Evolutionary conservation across 2,329 filamentous ascomycete genomes (phyloP).

Genomic region (Talaromyces verruculosus): DNA sequence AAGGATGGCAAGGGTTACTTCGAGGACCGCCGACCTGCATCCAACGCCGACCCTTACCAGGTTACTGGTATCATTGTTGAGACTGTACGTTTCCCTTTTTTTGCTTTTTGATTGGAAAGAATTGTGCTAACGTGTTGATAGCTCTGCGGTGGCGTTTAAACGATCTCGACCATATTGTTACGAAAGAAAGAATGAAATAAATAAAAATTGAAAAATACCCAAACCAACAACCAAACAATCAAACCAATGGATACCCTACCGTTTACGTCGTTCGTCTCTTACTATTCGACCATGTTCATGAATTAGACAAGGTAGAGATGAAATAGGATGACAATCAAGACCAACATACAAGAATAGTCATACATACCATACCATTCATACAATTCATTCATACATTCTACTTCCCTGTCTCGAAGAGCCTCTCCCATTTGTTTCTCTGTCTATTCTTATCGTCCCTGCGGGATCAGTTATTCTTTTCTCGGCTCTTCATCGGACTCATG

Average conservation of each 20-base stretch:
- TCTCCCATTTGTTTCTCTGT: background rate
- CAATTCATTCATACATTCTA: constrained; percentile 3
- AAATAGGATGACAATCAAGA: constrained; percentile 11
- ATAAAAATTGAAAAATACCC: constrained; percentile 11
- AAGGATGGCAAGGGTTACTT: constrained; percentile 94
- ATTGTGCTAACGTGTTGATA: constrained; percentile 19
- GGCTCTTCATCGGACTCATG: background rate
- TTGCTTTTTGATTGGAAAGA: background rate
- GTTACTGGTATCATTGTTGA: constrained; percentile 79
- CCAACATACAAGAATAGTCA: constrained; percentile 10
- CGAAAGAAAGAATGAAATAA: constrained; percentile 10
- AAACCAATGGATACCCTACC: constrained; percentile 14
- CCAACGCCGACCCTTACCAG: constrained; percentile 85
- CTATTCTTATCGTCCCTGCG: background rate
- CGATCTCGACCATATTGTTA: constrained; percentile 38
- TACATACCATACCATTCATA: constrained; percentile 12
- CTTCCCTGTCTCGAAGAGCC: background rate
- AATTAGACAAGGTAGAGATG: constrained; percentile 16
- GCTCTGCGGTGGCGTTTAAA: constrained; percentile 45
- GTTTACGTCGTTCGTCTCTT: constrained; percentile 8
- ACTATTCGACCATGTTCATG: constrained; percentile 10
- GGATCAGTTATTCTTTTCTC: background rate
- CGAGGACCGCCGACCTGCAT: constrained; percentile 78
- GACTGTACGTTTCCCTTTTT: constrained; percentile 48
- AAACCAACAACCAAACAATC: constrained; percentile 3